Percentiles rank a stretch among this genome's conserved stretches.
phyloP scores from a whole-genome alignment of 805 yeast species.

The Candida ovalis region DNA sequence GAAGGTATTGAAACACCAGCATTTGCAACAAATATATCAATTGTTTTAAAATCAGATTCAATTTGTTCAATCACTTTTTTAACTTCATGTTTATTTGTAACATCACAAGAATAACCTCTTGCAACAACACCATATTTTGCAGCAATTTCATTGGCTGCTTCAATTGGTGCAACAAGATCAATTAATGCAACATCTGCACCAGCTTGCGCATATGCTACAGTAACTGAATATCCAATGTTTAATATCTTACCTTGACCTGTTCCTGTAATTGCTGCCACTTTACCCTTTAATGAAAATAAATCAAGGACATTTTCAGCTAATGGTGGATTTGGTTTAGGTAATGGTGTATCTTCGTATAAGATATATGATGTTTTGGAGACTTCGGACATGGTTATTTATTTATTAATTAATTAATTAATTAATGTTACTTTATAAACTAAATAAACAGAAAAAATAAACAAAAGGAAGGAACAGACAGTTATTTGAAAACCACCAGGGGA shows the following conservation, averaged over 20 bases:
- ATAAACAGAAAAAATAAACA: background rate
- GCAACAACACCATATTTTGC: constrained; percentile 32
- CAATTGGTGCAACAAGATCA: constrained; percentile 32
- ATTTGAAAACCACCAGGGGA: no score
- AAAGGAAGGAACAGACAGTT: background rate
- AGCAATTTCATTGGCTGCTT: constrained; percentile 31
- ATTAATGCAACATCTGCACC: constrained; percentile 39
- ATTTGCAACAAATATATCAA: constrained; percentile 22
- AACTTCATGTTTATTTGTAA: constrained; percentile 28
- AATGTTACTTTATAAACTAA: no score
- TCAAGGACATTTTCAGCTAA: constrained; percentile 14
- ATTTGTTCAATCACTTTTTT: constrained; percentile 26
- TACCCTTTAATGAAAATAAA: constrained; percentile 36
- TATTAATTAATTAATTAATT: background rate
- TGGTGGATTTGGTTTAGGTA: constrained; percentile 2
- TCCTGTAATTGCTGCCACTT: constrained; percentile 37
- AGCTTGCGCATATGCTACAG: constrained; percentile 37
- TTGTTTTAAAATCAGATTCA: constrained; percentile 33
- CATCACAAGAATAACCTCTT: constrained; percentile 20
- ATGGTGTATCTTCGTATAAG: background rate
- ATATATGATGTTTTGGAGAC: constrained; percentile 1
- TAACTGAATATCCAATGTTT: constrained; percentile 33
- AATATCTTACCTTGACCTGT: constrained; percentile 30
- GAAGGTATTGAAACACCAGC: constrained; percentile 15
- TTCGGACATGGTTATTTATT: background rate